Base-by-base conservation (phyloP, 192 early-diverging fungal species). In the Coemansia sp. region DNA sequence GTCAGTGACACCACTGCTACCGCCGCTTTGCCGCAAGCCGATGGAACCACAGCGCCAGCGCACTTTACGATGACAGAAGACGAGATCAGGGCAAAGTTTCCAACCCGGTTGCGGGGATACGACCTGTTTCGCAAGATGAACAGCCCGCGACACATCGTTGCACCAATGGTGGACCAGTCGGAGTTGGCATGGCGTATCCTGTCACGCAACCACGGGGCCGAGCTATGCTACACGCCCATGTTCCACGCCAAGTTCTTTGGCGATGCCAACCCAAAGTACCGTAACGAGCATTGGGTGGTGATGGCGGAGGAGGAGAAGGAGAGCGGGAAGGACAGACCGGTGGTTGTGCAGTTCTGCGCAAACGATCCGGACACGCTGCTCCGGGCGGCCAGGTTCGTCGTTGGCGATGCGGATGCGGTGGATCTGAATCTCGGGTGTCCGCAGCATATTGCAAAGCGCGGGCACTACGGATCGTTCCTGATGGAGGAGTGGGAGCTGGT, bases 221-320 rank as follows among this genome's bases (percentile, higher is more conserved):
- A 96, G 0, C 80, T 98, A 7, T 97, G 95, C 81, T 98, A 94
- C 78, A 98, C 98, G 11, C 98, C 98, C 52, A 99, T 99, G 97
- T 92, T 98, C 72, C 93, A 99, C 65, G 95, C 96, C 6, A 88
- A 87, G 52, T 62, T 95, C 13, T 99, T 99, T 77, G 72, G 81
- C 56, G 88, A 94, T 39, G 81, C 85, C 6, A 67, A 73, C 40
- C 64, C 82, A 67, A 87, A 84, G 64, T 94, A 93, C 71, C 80
- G 88, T 43, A 66, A 82, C n/a, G 93, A 94, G 63, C 86, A 89
- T 48, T 94, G 91, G 90, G 32, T 32, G 0, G 32, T 32, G 32
- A 32, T 32, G 32, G 32, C 32, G 0, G 32, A 32, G 32, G 32
- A 4, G 32, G 32, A 0, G n/a, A 74, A 84, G 66, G 87, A 77